Base-by-base conservation (phyloP, 257 asterid genomes). In the Solanum paucissectum region DNA sequence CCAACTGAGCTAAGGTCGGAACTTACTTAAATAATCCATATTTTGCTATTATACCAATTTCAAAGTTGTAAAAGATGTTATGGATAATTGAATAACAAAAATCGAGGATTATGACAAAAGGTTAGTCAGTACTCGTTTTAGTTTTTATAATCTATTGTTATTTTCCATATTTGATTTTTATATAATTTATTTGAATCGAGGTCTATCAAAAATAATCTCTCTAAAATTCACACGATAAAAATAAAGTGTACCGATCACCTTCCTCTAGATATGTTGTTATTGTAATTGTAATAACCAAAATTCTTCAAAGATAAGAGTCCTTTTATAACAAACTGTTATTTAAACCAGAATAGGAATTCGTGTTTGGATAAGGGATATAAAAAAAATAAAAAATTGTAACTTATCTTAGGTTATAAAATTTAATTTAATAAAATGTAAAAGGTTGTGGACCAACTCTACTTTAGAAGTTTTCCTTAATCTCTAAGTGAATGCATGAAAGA, bases 381-480 rank as follows among this genome's bases (percentile, higher is more conserved):
- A 68, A 55, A 52, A 52, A 14, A 25, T 1, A 0, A 29, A 0
- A 62, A 2, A 25, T 27, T 27, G 36, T 12, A 29, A 29, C 38
- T 69, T 69, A 29, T 69, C 38, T 69, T 69, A 29, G 38, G 74
- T 13, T 68, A 68, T 68, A 68, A 68, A 68, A 12, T 68, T 55
- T 55, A 18, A 64, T n/a, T 64, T 64, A 64, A n/a, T 62, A n/a
- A 64, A 64, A 64, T 64, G 72, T 64, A 64, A 25, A 64, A n/a
- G 33, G 33, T 76, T 40, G 12, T 23, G 83, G 60, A 76, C 23
- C 83, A 76, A 69, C 12, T 40, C 32, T 38, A 76, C 36, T 76
- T 76, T 76, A 76, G 29, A 10, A 74, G 58, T 88, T 91, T 86
- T 60, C 89, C 90, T 83, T 88, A 86, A 74, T 12, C 44, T 55